phyloP scores from a whole-genome alignment of 1,284 basidiomycete species.

The Cutaneotrichosporon sp. region DNA sequence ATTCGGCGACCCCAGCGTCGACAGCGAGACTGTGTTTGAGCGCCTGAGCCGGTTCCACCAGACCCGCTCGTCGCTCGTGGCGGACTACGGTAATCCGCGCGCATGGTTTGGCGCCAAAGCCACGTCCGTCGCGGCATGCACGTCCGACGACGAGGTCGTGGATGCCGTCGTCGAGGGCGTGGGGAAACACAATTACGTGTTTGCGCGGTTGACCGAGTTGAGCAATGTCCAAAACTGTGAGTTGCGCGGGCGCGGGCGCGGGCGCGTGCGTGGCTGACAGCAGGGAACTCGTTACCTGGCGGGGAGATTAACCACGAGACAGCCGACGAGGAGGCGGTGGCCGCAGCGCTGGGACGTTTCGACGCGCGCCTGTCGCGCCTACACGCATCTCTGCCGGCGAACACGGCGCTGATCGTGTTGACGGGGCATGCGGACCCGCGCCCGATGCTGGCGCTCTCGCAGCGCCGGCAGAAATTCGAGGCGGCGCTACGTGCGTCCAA shows the following conservation, averaged over 20 bases:
- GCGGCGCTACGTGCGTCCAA: conserved; percentile 54
- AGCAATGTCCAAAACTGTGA: conserved; percentile 71
- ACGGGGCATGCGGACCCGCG: conserved; percentile 82
- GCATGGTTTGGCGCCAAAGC: conserved; percentile 78
- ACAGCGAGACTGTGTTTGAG: conserved; percentile 80
- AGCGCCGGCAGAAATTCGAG: conserved; percentile 67
- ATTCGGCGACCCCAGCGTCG: conserved; percentile 73
- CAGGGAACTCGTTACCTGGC: conserved; percentile 11
- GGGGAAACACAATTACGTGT: conserved; percentile 67
- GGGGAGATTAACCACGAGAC: not conserved
- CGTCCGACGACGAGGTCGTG: conserved; percentile 64
- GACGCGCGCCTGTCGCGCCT: conserved; percentile 60
- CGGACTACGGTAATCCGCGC: conserved; percentile 75
- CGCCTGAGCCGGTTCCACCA: conserved; percentile 57
- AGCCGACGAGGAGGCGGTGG: conserved; percentile 12
- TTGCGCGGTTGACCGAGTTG: conserved; percentile 72
- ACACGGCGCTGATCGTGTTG: conserved; percentile 75
- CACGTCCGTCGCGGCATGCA: conserved; percentile 65
- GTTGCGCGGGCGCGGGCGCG: conserved; percentile 41
- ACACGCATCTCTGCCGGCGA: conserved; percentile 63
- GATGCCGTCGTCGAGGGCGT: conserved; percentile 60
- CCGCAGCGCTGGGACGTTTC: conserved; percentile 48
- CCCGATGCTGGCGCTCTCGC: conserved; percentile 63
- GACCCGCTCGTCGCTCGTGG: conserved; percentile 60
- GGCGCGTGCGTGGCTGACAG: not conserved